phyloP scores from a whole-genome alignment of 179 eudicot genomes.

The Gypsophila paniculata region DNA sequence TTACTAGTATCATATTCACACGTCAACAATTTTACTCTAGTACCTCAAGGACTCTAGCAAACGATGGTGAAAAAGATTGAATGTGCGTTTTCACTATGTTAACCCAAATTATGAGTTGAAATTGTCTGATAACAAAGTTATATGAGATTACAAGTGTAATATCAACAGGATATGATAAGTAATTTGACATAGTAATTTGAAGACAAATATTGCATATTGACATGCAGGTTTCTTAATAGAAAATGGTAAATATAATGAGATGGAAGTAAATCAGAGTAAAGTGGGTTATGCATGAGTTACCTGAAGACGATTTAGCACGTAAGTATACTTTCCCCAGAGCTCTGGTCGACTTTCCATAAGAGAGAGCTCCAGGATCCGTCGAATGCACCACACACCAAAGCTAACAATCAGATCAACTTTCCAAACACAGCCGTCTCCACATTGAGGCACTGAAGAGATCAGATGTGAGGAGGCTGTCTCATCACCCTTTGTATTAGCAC shows the following conservation, averaged over 20 bases:
- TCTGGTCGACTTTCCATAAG: slow-evolving; percentile 98
- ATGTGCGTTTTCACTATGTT: too few relatives aligned
- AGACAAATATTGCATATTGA: too few relatives aligned
- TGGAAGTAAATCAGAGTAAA: background rate
- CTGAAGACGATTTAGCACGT: slow-evolving; percentile 94
- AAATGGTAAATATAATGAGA: background rate
- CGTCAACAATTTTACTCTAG: too few relatives aligned
- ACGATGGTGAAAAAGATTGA: too few relatives aligned
- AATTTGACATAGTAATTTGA: too few relatives aligned
- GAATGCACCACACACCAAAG: slow-evolving; percentile 98
- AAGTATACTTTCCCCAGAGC: slow-evolving; percentile 95
- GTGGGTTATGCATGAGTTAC: slow-evolving; percentile 32
- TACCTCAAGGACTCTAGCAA: too few relatives aligned
- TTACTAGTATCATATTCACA: too few relatives aligned
- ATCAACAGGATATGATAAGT: too few relatives aligned
- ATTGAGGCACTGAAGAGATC: slow-evolving; percentile 65
- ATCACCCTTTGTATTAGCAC: slow-evolving; percentile 21
- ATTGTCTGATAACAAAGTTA: too few relatives aligned
- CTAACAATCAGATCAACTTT: slow-evolving; percentile 66
- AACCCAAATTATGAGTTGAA: too few relatives aligned
- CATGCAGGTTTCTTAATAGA: too few relatives aligned
- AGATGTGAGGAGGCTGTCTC: slow-evolving; percentile 25
- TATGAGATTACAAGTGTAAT: too few relatives aligned
- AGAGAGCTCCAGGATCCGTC: slow-evolving; percentile 78
- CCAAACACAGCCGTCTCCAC: slow-evolving; percentile 93